phyloP scores from a whole-genome alignment of 2,329 filamentous ascomycete genomes.

The Harringtonia lauricola region DNA sequence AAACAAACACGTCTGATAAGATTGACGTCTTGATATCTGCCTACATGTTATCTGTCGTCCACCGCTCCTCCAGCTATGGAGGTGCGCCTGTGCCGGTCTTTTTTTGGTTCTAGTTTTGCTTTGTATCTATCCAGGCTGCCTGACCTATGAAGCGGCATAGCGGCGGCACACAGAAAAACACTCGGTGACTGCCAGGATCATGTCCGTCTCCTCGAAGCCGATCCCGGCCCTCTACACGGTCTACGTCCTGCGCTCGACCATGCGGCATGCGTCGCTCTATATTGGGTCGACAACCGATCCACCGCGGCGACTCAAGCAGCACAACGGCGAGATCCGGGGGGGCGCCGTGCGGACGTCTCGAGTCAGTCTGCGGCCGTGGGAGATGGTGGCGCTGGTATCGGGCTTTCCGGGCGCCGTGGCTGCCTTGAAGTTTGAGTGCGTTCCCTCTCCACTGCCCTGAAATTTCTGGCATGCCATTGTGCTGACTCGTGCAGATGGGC shows the following conservation, averaged over 20 bases:
- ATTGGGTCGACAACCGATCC: slow-evolving; percentile 90
- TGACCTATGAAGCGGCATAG: no score
- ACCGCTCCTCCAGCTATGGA: no score
- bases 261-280: slow-evolving; percentile 63
- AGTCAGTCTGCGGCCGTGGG: slow-evolving; percentile 67
- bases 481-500: slow-evolving; percentile 57
- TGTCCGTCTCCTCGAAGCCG: slow-evolving; percentile 34
- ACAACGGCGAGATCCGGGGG: slow-evolving; percentile 76
- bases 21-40: no score
- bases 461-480: background rate
- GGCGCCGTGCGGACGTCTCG: slow-evolving; percentile 70
- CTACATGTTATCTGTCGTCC: no score
- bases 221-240: slow-evolving; percentile 90
- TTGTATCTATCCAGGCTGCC: no score
- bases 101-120: no score
- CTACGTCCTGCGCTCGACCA: slow-evolving; percentile 79
- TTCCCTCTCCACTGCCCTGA: background rate
- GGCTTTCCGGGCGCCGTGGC: slow-evolving; percentile 82
- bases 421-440: slow-evolving; percentile 86
- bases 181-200: slow-evolving; percentile 13
- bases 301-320: slow-evolving; percentile 71
- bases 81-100: no score
- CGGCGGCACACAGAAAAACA: no score
- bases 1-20: no score
- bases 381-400: slow-evolving; percentile 76